Conservation (phyloP, 495 filamentous ascomycete species). For the Trichoderma asperelloides region DNA sequence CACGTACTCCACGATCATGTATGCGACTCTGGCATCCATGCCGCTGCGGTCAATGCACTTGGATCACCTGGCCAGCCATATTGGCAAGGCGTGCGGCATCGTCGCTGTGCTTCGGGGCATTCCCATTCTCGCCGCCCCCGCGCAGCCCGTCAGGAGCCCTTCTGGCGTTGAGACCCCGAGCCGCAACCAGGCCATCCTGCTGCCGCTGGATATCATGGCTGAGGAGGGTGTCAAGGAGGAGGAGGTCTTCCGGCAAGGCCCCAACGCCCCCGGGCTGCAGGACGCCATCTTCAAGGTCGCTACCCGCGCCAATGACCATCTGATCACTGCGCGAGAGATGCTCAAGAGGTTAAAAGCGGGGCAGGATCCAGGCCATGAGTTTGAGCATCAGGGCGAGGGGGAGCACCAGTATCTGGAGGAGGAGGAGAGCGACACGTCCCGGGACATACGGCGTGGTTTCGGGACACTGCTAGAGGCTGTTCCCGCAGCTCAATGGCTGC, state of each 20-base stretch:
- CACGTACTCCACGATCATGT: constrained; percentile 89
- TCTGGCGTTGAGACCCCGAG: constrained; percentile 26
- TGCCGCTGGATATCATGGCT: constrained; percentile 88
- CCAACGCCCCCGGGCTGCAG: constrained; percentile 63
- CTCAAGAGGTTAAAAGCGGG: constrained; percentile 65
- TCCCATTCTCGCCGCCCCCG: constrained; percentile 72
- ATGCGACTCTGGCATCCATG: constrained; percentile 70
- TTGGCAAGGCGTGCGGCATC: constrained; percentile 89
- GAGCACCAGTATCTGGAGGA: constrained; percentile 54
- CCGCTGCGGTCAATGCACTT: constrained; percentile 71
- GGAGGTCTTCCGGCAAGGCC: constrained; percentile 73
- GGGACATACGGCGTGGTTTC: constrained; percentile 58
- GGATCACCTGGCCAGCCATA: constrained; percentile 87
- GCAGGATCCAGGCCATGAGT: constrained; percentile 67
- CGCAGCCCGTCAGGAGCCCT: constrained; percentile 41
- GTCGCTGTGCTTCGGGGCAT: constrained; percentile 73
- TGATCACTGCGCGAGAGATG: constrained; percentile 92
- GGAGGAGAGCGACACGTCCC: constrained; percentile 17
- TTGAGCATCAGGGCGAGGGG: constrained; percentile 73
- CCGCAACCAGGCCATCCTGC: constrained; percentile 36
- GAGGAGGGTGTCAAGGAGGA: constrained; percentile 72
- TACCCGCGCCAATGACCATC: constrained; percentile 85
- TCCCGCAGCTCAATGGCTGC: constrained; percentile 68
- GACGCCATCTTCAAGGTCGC: constrained; percentile 91
- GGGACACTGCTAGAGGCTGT: constrained; percentile 72